Base-by-base conservation (phyloP, 495 filamentous ascomycete species). In the Penicillium alfredii region DNA sequence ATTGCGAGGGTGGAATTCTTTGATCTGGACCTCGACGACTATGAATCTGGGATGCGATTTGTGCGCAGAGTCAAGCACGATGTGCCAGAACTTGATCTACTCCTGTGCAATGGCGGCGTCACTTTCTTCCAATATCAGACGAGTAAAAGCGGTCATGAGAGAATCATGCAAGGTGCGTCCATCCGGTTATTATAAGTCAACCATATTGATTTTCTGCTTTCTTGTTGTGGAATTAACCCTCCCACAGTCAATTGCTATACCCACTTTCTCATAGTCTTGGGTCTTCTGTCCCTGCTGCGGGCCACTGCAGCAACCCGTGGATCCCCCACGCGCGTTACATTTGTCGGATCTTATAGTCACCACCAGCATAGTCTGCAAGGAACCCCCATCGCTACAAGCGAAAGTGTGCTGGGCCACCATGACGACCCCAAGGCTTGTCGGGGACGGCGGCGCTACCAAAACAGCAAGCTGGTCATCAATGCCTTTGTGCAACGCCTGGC, bases 381-480 rank as follows among this genome's bases (percentile, higher is more conserved):
- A 9, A 33, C 13, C 4, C 35, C 47, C 6, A 34, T 43, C 8
- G 10, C 37, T 10, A 8, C 22, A 8, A 22, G 19, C 7, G 27
- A 46, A 10, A 46, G 24, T 0, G 7, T 63, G 6, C 13, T 55
- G 7, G 18, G 10, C 1, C 43, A 54, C 28, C 47, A 45, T 14
- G 54, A 58, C 16, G 29, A 56, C 37, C 18, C 14, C 8, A 35
- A 29, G 15, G 40, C 21, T 9, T 44, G 30, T 22, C 18, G 34
- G 1, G 19, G 21, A 8, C 19, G 42, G 3, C 17, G 23, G 4
- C 49, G 41, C 4, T 61, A 57, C 25, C 26, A 26, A 8, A 46
- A 56, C 15, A 56, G 47, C 23, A 63, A 63, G 26, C 37, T 63
- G 7, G n/a, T 42, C 10, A 32, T 56, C n/a, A 52, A 48, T 26